A percentile compares a stretch with the other conserved stretches of the same genome.
Evolutionary conservation across 257 asterid species (phyloP).

Genomic region (Nicotiana benthamiana): DNA sequence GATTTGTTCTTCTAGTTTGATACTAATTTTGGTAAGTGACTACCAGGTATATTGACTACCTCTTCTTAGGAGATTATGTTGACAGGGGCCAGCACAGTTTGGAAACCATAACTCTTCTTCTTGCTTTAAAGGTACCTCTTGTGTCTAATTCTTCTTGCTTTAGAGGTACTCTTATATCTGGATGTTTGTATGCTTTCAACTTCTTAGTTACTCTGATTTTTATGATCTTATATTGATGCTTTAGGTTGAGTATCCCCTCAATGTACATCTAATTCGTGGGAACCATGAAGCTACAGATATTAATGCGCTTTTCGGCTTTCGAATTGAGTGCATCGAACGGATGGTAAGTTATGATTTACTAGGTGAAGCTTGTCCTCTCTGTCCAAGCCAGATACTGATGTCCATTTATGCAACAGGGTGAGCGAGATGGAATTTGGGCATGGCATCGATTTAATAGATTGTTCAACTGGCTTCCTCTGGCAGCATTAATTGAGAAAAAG

Average conservation of each 20-base stretch:
- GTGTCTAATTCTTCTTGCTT: conserved; percentile 60
- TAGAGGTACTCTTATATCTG: conserved; percentile 45
- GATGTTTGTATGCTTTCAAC: conserved; percentile 1
- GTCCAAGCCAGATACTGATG: conserved; percentile 10
- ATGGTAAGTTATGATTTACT: conserved; percentile 42
- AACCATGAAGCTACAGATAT: conserved; percentile 99
- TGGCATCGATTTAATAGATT: conserved; percentile 96
- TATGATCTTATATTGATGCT: conserved; percentile 10
- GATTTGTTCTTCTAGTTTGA: not conserved
- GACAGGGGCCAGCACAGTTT: conserved; percentile 99
- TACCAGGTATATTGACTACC: conserved; percentile 88
- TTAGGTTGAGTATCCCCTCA: conserved; percentile 85
- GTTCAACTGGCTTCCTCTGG: conserved; percentile 98
- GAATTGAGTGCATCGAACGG: conserved; percentile 98
- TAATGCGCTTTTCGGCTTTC: conserved; percentile 96
- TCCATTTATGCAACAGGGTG: conserved; percentile 61
- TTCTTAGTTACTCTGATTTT: not conserved
- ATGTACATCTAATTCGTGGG: conserved; percentile 92
- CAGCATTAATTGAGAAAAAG: conserved; percentile 93
- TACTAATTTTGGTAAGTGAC: conserved; percentile 27
- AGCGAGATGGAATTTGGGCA: conserved; percentile 99
- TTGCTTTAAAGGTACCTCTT: conserved; percentile 75
- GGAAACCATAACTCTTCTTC: conserved; percentile 92
- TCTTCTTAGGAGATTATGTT: conserved; percentile 98
- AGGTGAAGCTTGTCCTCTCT: not conserved